Percentiles rank a stretch among this genome's conserved stretches.
These are phyloP conservation scores for Saccharomyces hybrid DNA, from an alignment of 1,139 yeast species.

Conservation along the genomic window DNA sequence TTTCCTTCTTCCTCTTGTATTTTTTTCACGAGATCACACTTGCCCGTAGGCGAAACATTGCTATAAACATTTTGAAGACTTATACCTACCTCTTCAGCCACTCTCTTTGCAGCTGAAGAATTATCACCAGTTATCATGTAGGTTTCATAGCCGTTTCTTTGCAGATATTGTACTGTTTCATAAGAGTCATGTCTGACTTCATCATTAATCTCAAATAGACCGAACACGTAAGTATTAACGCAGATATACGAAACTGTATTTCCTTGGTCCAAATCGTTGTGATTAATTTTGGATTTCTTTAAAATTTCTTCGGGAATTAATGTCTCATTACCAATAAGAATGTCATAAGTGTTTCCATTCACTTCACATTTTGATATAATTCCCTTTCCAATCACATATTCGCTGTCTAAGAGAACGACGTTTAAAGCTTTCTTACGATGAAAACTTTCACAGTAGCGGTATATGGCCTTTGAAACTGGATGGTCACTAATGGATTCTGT, in stretches of 20 bases:
- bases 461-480: slow-evolving; percentile 75
- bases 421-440: slow-evolving; percentile 14
- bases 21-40: slow-evolving; percentile 56
- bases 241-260: slow-evolving; percentile 37
- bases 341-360: slow-evolving; percentile 25
- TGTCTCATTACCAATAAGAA: slow-evolving; percentile 53
- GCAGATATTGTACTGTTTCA: slow-evolving; percentile 51
- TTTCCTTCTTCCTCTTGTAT: slow-evolving; percentile 40
- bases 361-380: slow-evolving; percentile 37
- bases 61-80: slow-evolving; percentile 59
- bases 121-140: slow-evolving; percentile 93
- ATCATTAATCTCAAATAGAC: slow-evolving; percentile 63
- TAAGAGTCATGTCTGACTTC: slow-evolving; percentile 60
- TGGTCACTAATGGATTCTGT: slow-evolving; percentile 76
- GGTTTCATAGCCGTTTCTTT: slow-evolving; percentile 48
- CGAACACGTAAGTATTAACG: slow-evolving; percentile 52
- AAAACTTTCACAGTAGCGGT: slow-evolving; percentile 28
- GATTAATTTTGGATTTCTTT: slow-evolving; percentile 9
- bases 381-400: slow-evolving; percentile 63
- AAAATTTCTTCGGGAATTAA: slow-evolving; percentile 34
- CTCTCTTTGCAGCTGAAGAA: slow-evolving; percentile 49
- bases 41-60: slow-evolving; percentile 70
- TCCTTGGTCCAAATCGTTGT: slow-evolving; percentile 13
- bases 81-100: slow-evolving; percentile 66
- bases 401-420: slow-evolving; percentile 37